These are phyloP conservation scores for Coniochaeta prunicola DNA, from an alignment of 2,329 filamentous ascomycete genomes.

Conservation along the genomic window DNA sequence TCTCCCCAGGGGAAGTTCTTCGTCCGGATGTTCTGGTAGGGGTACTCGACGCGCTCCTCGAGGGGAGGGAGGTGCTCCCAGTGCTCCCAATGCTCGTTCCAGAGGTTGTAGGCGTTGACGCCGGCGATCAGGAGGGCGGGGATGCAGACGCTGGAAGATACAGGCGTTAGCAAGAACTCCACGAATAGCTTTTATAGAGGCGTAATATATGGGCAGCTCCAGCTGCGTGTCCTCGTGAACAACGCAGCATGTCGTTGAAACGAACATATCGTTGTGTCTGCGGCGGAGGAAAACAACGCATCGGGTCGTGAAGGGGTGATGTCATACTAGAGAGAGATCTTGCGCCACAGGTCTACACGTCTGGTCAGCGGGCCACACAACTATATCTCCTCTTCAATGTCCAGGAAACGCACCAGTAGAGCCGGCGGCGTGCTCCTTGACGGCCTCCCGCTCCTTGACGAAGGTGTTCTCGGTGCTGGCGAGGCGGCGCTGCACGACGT, in stretches of 20 bases:
- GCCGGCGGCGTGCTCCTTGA: constrained; percentile 81
- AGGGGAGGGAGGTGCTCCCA: constrained; percentile 76
- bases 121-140: constrained; percentile 65
- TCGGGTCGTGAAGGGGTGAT: constrained; percentile 6
- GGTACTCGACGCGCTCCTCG: constrained; percentile 87
- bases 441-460: constrained; percentile 81
- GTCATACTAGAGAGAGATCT: constrained; percentile 90
- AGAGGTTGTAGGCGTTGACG: constrained; percentile 84
- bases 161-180: background rate
- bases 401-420: constrained; percentile 63
- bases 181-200: too few species aligned
- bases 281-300: constrained; percentile 12
- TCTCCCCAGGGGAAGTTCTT: constrained; percentile 96
- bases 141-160: constrained; percentile 55
- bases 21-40: constrained; percentile 94
- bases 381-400: background rate
- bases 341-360: constrained; percentile 78
- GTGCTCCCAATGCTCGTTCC: constrained; percentile 97
- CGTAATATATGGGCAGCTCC: too few species aligned
- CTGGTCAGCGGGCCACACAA: constrained; percentile 21
- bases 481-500: constrained; percentile 61
- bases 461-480: constrained; percentile 82
- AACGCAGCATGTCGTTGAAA: too few species aligned
- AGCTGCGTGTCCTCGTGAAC: too few species aligned
- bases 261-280: too few species aligned